phyloP scores from a whole-genome alignment of 306 rosid genomes.

The Purshia tridentata region DNA sequence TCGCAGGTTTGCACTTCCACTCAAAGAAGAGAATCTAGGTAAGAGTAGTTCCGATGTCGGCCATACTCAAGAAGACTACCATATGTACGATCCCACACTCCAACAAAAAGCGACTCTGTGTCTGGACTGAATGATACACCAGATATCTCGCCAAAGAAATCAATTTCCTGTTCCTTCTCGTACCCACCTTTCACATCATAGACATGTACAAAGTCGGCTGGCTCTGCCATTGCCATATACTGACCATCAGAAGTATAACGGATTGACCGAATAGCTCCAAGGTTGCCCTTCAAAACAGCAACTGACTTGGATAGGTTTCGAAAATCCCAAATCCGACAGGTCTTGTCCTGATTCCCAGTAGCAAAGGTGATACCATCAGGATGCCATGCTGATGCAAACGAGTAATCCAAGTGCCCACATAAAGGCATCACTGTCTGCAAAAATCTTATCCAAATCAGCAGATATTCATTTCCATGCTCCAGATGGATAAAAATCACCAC shows the following conservation, averaged over 20 bases:
- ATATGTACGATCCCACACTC: slow-evolving; percentile 84
- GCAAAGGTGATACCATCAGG: slow-evolving; percentile 72
- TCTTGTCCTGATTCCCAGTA: slow-evolving; percentile 92
- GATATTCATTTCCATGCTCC: slow-evolving; percentile 10
- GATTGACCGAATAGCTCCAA: slow-evolving; percentile 82
- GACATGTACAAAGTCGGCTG: slow-evolving; percentile 89
- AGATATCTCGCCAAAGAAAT: slow-evolving; percentile 88
- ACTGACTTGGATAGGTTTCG: slow-evolving; percentile 77
- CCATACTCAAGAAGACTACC: slow-evolving; percentile 87
- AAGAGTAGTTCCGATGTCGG: slow-evolving; percentile 50
- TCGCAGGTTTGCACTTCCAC: slow-evolving; percentile 16
- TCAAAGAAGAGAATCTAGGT: slow-evolving; percentile 58
- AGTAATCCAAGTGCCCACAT: slow-evolving; percentile 78
- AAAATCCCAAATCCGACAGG: slow-evolving; percentile 83
- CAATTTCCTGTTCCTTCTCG: slow-evolving; percentile 76
- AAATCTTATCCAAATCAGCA: slow-evolving; percentile 24
- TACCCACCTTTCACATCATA: slow-evolving; percentile 70
- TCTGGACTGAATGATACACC: slow-evolving; percentile 96
- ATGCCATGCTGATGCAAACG: slow-evolving; percentile 94
- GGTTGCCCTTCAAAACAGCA: slow-evolving; percentile 78
- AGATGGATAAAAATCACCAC: background rate
- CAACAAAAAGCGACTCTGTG: slow-evolving; percentile 76
- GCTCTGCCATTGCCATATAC: slow-evolving; percentile 87
- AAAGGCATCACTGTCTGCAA: slow-evolving; percentile 57
- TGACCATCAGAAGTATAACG: slow-evolving; percentile 77